Percentiles rank a stretch among this genome's conserved stretches.
Conservation (phyloP, 2,329 filamentous ascomycete species). For the Albophoma yamanashiensis region DNA sequence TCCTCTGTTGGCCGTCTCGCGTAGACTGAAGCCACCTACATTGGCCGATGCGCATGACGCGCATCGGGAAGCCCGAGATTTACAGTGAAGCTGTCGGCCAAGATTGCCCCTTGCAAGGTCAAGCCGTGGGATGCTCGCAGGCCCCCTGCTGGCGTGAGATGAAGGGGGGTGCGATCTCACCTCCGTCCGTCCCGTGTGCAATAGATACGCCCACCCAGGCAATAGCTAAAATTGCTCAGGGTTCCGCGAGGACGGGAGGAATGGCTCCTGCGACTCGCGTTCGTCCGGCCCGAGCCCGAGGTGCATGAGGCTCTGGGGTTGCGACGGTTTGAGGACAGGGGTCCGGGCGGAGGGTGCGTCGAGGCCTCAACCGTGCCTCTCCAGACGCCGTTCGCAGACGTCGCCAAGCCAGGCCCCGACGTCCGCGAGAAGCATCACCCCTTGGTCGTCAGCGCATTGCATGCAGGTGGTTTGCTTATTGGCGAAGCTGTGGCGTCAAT, state of each 20-base stretch:
- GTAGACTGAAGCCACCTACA: neutral
- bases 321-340: neutral
- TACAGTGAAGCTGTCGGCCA: neutral
- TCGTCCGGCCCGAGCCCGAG: conserved; percentile 2
- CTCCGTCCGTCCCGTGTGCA: neutral
- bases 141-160: neutral
- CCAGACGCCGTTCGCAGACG: too few relatives aligned
- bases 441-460: neutral
- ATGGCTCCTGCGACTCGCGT: conserved; percentile 1
- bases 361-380: neutral
- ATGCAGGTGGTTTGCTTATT: neutral
- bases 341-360: neutral
- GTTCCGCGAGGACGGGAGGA: neutral
- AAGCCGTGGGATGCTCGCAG: neutral
- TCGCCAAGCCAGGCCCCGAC: neutral
- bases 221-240: neutral
- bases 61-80: conserved; percentile 1
- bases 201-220: neutral
- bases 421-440: neutral
- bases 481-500: neutral
- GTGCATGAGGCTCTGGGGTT: neutral
- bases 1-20: neutral
- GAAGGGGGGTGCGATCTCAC: neutral
- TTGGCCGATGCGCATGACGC: neutral
- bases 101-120: neutral